Base-by-base conservation (phyloP, 106 monocot species). In the Apostasia shenzhenica region DNA sequence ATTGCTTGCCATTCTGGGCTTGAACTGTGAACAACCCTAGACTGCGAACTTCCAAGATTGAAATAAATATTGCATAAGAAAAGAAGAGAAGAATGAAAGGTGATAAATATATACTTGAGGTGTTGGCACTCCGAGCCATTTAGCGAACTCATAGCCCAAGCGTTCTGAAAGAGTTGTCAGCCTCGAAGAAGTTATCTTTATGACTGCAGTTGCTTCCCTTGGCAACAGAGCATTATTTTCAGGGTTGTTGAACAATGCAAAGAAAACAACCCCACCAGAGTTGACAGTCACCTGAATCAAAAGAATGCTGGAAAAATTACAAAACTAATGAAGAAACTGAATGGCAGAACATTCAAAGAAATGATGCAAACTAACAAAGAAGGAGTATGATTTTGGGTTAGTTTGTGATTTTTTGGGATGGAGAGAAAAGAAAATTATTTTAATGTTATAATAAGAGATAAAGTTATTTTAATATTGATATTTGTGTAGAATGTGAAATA, bases 261-360 rank as follows among this genome's bases (percentile, higher is more conserved):
- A 99, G 75, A 99, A 99, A 61, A 99, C 92, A 75, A 99, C 92
- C 56, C 97, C 97, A 1, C 97, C 97, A 69, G 97, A 99, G 64
- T 92, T 99, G 7, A 99, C 87, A 50, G 84, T 99, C 48, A 99
- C 79, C 95, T 89, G 70, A 3, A 79, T 44, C 37, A 73, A 67
- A n/a, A 53, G 0, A 73, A 47, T 10, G 56, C 55, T 14, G 10
- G 56, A 14, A 9, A 53, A 12, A 65, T 46, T n/a, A 45, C 4
- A 4, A 56, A 63, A 2, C 6, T 45, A 42, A 6, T 11, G 6
- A 71, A 41, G 0, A 73, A 48, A 0, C 8, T 11, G 4, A 57
- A 4, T 4, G 26, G 26, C 26, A 3, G 0, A 12, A 5, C 57
- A 8, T 12, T 3, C n/a, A 14, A 57, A 57, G 57, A 8, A 57